Evolutionary conservation across 179 eudicot species (phyloP).

Genomic region (Amaranthus tricolor): DNA sequence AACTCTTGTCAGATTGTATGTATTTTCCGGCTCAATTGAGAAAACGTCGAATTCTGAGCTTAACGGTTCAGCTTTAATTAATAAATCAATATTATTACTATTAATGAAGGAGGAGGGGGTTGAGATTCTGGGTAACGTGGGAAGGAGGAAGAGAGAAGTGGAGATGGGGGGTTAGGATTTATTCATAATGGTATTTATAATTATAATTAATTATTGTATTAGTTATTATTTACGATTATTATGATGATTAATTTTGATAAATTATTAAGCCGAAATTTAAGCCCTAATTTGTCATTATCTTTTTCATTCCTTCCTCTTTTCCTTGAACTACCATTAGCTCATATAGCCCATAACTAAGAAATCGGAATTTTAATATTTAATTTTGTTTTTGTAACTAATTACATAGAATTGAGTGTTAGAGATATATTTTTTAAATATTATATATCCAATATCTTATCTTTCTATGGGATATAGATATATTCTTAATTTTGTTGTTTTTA

Average conservation of each 20-base stretch:
- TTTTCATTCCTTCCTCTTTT: conserved; percentile 8
- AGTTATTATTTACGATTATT: neutral
- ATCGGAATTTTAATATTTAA: neutral
- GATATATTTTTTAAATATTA: too few species aligned
- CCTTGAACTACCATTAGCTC: neutral
- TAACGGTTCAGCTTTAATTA: neutral
- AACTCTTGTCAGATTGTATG: neutral
- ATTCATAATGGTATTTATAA: neutral
- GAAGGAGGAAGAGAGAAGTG: conserved; percentile 1
- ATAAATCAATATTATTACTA: too few species aligned
- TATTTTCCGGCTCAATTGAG: neutral
- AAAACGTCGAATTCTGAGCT: neutral
- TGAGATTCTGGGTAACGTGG: conserved; percentile 21
- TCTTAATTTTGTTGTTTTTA: too few species aligned
- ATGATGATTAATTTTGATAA: neutral
- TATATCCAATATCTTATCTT: too few species aligned
- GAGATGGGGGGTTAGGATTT: neutral
- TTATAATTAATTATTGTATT: neutral
- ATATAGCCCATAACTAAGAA: neutral
- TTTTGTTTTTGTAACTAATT: neutral
- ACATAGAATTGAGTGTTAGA: too few species aligned
- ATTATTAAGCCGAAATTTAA: conserved; percentile 15
- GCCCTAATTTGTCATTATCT: conserved; percentile 15
- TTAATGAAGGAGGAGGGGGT: neutral
- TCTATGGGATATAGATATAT: too few species aligned